phyloP scores from a whole-genome alignment of 2,329 filamentous ascomycete genomes.

The Trichoderma lentiforme region DNA sequence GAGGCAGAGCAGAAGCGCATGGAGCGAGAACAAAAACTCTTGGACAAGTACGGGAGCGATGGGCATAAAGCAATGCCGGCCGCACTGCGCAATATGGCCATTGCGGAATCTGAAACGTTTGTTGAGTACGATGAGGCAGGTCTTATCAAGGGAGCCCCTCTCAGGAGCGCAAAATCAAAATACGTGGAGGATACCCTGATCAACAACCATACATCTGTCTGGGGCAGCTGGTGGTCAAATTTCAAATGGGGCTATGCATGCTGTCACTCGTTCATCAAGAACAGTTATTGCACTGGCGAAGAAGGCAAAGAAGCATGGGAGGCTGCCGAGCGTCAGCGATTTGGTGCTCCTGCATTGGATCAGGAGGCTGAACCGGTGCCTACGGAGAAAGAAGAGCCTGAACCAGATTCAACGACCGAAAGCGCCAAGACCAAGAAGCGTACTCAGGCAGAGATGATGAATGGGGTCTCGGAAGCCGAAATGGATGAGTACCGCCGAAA shows the following conservation, averaged over 20 bases:
- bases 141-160: slow-evolving; percentile 80
- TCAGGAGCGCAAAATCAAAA: slow-evolving; percentile 76
- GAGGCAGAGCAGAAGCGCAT: slow-evolving; percentile 67
- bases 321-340: slow-evolving; percentile 63
- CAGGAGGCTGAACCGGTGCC: slow-evolving; percentile 25
- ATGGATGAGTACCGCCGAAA: slow-evolving; percentile 82
- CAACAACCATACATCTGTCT: slow-evolving; percentile 90
- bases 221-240: slow-evolving; percentile 96
- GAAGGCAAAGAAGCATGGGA: slow-evolving; percentile 80
- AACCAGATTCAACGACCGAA: slow-evolving; percentile 23
- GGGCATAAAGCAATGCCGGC: slow-evolving; percentile 55
- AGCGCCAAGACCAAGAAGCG: slow-evolving; percentile 58
- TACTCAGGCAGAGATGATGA: slow-evolving; percentile 73
- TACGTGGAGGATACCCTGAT: slow-evolving; percentile 83
- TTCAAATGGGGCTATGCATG: slow-evolving; percentile 97
- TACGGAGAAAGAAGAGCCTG: background rate
- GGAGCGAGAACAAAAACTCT: slow-evolving; percentile 65
- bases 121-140: slow-evolving; percentile 94
- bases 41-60: slow-evolving; percentile 78
- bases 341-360: slow-evolving; percentile 42
- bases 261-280: slow-evolving; percentile 90
- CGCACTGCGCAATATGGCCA: slow-evolving; percentile 61
- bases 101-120: slow-evolving; percentile 80
- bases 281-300: slow-evolving; percentile 95
- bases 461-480: slow-evolving; percentile 75